Percentiles rank a stretch among this genome's conserved stretches.
Evolutionary conservation across 1,139 yeast species (phyloP).

Genomic region (Geotrichum reessii): DNA sequence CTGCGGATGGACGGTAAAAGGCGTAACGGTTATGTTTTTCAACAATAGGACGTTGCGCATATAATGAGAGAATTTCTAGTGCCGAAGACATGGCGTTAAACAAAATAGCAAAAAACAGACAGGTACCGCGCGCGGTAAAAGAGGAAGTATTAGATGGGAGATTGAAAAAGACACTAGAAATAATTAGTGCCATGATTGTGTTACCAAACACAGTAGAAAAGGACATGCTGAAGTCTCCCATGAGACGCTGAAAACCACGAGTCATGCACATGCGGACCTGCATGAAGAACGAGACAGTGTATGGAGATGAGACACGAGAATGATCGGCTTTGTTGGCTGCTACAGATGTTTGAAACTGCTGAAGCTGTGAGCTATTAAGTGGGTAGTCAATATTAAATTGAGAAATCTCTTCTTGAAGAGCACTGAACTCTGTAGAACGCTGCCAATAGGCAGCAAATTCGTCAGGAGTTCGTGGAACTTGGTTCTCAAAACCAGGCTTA

Average conservation of each 20-base stretch:
- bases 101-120: conserved; percentile 69
- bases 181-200: conserved; percentile 63
- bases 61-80: conserved; percentile 63
- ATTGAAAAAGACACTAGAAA: conserved; percentile 72
- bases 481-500: conserved; percentile 51
- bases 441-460: conserved; percentile 67
- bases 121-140: conserved; percentile 63
- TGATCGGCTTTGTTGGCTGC: conserved; percentile 50
- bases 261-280: conserved; percentile 56
- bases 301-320: conserved; percentile 52
- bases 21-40: conserved; percentile 77
- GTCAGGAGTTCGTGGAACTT: conserved; percentile 61
- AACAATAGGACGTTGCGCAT: conserved; percentile 70
- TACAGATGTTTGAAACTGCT: conserved; percentile 47
- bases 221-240: conserved; percentile 63
- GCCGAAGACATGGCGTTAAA: conserved; percentile 73
- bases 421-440: conserved; percentile 48
- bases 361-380: conserved; percentile 26
- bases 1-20: conserved; percentile 71
- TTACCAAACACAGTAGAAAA: conserved; percentile 57
- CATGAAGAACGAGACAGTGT: conserved; percentile 57
- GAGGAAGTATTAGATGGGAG: conserved; percentile 45
- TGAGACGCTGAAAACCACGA: conserved; percentile 59
- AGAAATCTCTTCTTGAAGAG: conserved; percentile 42
- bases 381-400: conserved; percentile 30